These are phyloP conservation scores for Corylus avellana DNA, from an alignment of 306 rosid species.

Conservation along the genomic window DNA sequence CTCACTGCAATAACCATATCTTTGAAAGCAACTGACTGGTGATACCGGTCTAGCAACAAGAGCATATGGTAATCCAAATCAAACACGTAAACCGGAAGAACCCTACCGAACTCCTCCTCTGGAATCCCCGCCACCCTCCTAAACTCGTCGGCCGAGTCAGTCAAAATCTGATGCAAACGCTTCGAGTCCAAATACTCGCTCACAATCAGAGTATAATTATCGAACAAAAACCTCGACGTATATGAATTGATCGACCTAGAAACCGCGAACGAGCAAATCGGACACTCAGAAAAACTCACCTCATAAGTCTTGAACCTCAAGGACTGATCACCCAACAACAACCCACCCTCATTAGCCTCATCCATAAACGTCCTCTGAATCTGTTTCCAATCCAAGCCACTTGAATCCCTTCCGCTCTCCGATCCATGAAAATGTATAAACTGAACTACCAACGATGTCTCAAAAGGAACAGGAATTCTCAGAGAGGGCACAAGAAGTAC, in stretches of 20 bases:
- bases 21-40: slow-evolving; percentile 85
- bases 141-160: slow-evolving; percentile 68
- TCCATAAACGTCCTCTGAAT: slow-evolving; percentile 65
- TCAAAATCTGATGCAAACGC: slow-evolving; percentile 76
- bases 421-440: slow-evolving; percentile 60
- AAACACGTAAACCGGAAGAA: slow-evolving; percentile 85
- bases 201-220: slow-evolving; percentile 86
- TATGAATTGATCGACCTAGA: slow-evolving; percentile 72
- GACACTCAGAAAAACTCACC: slow-evolving; percentile 49
- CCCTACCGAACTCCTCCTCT: slow-evolving; percentile 70
- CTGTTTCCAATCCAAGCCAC: slow-evolving; percentile 67
- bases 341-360: slow-evolving; percentile 53
- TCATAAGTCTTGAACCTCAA: slow-evolving; percentile 58
- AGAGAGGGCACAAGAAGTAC: slow-evolving; percentile 81
- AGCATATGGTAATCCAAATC: slow-evolving; percentile 61
- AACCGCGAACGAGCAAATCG: slow-evolving; percentile 72
- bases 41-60: slow-evolving; percentile 80
- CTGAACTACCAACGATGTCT: slow-evolving; percentile 65
- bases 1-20: slow-evolving; percentile 97
- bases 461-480: slow-evolving; percentile 75
- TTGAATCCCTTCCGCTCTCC: slow-evolving; percentile 37
- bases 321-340: slow-evolving; percentile 68
- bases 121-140: slow-evolving; percentile 61
- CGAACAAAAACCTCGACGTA: slow-evolving; percentile 87
- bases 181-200: slow-evolving; percentile 95